Conservation (phyloP, 176 grass and related monocot genomes). For the Panicum miliaceum region DNA sequence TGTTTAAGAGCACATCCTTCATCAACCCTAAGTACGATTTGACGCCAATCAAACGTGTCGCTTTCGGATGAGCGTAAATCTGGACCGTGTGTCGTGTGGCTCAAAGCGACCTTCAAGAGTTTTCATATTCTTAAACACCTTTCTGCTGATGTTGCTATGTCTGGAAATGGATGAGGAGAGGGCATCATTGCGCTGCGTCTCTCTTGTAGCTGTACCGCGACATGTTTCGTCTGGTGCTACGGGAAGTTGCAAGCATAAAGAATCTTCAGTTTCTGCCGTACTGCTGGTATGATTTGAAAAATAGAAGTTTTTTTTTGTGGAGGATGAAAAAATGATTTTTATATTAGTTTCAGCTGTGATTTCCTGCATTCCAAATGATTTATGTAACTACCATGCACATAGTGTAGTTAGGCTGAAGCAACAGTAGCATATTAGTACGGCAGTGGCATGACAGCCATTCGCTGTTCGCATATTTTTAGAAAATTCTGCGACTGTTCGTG, state of each 20-base stretch:
- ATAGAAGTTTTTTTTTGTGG: too few species aligned
- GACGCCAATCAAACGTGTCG: slow-evolving; percentile 9
- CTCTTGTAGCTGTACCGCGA: background rate
- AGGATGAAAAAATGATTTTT: too few species aligned
- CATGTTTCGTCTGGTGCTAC: background rate
- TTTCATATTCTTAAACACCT: background rate
- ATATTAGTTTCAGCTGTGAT: too few species aligned
- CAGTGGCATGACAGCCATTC: background rate
- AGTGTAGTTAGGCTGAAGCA: too few species aligned
- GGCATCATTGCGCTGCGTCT: background rate
- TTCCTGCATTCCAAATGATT: too few species aligned
- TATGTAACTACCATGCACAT: too few species aligned
- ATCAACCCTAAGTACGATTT: slow-evolving; percentile 1
- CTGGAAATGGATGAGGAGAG: background rate
- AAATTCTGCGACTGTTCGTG: background rate
- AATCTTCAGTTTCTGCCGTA: background rate
- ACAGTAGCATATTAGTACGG: too few species aligned
- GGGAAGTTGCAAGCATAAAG: background rate
- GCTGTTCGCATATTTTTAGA: background rate
- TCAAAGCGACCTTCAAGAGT: slow-evolving; percentile 20
- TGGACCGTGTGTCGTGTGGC: slow-evolving; percentile 6
- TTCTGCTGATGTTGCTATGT: slow-evolving; percentile 26
- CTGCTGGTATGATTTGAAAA: too few species aligned
- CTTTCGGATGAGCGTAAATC: slow-evolving; percentile 26
- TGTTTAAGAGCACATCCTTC: background rate